Percentiles rank a stretch among this genome's conserved stretches.
phyloP scores from a whole-genome alignment of 2,329 filamentous ascomycete species.

The Didymella glomerata region DNA sequence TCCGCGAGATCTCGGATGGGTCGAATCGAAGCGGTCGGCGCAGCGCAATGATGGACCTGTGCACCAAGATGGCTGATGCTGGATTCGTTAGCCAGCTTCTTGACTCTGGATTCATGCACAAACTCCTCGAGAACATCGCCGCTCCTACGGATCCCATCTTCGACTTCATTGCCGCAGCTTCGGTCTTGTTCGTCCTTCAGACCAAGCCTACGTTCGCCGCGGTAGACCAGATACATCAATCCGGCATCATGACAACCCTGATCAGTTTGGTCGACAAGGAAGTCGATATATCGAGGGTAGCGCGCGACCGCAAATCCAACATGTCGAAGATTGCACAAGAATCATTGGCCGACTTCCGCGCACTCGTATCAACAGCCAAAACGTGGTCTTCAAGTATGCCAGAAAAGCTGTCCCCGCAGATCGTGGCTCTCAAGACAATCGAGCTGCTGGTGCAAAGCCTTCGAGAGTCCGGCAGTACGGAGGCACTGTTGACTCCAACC shows the following conservation, averaged over 20 bases:
- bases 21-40: slow-evolving; percentile 55
- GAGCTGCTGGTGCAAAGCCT: slow-evolving; percentile 65
- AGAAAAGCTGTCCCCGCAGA: slow-evolving; percentile 66
- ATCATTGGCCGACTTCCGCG: slow-evolving; percentile 64
- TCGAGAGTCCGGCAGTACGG: slow-evolving; percentile 58
- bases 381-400: slow-evolving; percentile 68
- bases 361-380: slow-evolving; percentile 60
- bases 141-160: slow-evolving; percentile 54
- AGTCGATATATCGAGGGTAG: slow-evolving; percentile 67
- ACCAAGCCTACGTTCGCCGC: slow-evolving; percentile 68
- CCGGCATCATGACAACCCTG: slow-evolving; percentile 65
- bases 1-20: slow-evolving; percentile 66
- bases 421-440: slow-evolving; percentile 69
- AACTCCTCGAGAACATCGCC: slow-evolving; percentile 69
- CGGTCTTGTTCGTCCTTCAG: slow-evolving; percentile 69
- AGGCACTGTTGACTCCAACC: slow-evolving; percentile 56
- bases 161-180: slow-evolving; percentile 70
- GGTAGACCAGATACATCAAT: slow-evolving; percentile 64
- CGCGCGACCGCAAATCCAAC: slow-evolving; percentile 71
- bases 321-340: slow-evolving; percentile 71
- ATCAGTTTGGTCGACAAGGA: slow-evolving; percentile 61
- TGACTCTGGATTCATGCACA: slow-evolving; percentile 75
- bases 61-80: slow-evolving; percentile 64
- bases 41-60: slow-evolving; percentile 65
- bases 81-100: slow-evolving; percentile 74